Evolutionary conservation across 1,139 yeast genomes (phyloP), one percentile per base, ranked within the genome.

Genomic region (Chernovozyma aurita): DNA sequence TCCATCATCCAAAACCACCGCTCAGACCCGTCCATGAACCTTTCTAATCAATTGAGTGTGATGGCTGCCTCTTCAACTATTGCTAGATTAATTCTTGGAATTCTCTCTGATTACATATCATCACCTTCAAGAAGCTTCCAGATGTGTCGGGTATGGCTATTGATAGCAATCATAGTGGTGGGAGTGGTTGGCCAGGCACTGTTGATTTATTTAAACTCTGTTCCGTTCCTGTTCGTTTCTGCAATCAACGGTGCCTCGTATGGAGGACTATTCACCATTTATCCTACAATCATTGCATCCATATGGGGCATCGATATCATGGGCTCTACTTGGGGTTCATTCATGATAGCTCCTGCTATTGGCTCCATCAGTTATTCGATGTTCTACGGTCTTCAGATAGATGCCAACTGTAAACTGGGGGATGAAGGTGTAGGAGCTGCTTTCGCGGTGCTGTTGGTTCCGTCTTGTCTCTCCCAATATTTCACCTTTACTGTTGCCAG

Each of bases 251-350:
- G 97, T 0, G 57, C 78, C 17, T 67, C 80, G 4, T 88, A 90
- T 50, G 98, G 97, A 15, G 85, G 92, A 0, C 55, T 85, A 2
- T 92, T 88, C 61, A 87, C 97, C 0, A 63, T 85, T 6, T 84
- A 78, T 47, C 97, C 98, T 5, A 83, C 95, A 0, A 65, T 88
- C 7, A 80, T 85, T 3, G 82, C 95, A 1, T 69, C 80, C 3
- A 75, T 85, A 1, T 92, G 97, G 96, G 97, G 97, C 0, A 76
- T 85, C 26, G 90, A 85, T 38, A 75, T 86, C 35, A 79, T 92
- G 55, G 97, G 97, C 0, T 84, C 95, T 2, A 84, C 94, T 1
- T 92, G 96, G 90, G 97, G 97, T 3, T 68, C 85, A 22, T 85
- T 87, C 52, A 80, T 90, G 77, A 70, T 86, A 24, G 95, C 95